These are phyloP conservation scores for Curvularia verruculosa DNA, from an alignment of 2,329 filamentous ascomycete species.

Conservation along the genomic window DNA sequence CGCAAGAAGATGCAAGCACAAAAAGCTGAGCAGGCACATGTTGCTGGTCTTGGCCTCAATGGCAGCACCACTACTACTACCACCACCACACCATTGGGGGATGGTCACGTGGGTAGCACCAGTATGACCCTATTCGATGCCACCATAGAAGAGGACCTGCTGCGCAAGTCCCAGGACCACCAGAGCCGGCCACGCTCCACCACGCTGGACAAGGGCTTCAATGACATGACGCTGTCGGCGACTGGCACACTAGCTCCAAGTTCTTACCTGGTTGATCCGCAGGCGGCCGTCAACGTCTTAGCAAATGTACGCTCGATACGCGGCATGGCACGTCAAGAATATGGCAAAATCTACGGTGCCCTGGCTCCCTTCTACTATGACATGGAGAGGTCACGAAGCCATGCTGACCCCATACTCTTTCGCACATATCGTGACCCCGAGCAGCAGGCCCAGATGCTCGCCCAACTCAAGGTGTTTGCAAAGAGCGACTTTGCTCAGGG, in stretches of 20 bases:
- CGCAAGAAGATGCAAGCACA: conserved; percentile 63
- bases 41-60: conserved; percentile 41
- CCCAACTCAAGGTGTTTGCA: conserved; percentile 78
- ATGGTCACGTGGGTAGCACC: conserved; percentile 41
- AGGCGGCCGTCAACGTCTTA: conserved; percentile 71
- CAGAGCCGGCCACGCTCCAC: conserved; percentile 32
- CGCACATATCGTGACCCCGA: conserved; percentile 86
- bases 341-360: conserved; percentile 86
- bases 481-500: conserved; percentile 81
- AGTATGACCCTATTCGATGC: conserved; percentile 77
- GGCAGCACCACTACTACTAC: conserved; percentile 35
- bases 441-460: conserved; percentile 86
- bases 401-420: conserved; percentile 83
- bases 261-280: conserved; percentile 57
- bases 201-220: conserved; percentile 73
- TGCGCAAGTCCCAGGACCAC: conserved; percentile 50
- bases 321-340: conserved; percentile 86
- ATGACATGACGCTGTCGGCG: conserved; percentile 68
- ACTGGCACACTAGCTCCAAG: conserved; percentile 42
- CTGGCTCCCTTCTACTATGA: conserved; percentile 89
- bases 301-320: conserved; percentile 76
- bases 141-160: conserved; percentile 67
- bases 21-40: conserved; percentile 50
- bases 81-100: conserved; percentile 44
- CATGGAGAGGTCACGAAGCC: conserved; percentile 71